Evolutionary conservation across 2,329 filamentous ascomycete species (phyloP).

Genomic region (Xylariaceae sp.): DNA sequence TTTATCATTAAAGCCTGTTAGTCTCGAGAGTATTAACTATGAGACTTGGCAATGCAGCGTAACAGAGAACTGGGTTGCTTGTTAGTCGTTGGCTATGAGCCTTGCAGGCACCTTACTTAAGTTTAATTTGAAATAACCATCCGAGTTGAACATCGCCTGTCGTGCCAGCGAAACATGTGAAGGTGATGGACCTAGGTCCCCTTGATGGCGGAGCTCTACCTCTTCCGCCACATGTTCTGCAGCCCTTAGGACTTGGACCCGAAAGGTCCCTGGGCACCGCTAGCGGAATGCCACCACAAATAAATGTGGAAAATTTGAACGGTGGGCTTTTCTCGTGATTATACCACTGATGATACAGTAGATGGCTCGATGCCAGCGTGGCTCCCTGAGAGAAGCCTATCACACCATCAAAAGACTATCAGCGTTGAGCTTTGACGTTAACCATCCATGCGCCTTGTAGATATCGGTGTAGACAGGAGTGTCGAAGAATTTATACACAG

Average conservation of each 20-base stretch:
- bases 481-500: slow-evolving; percentile 32
- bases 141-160: slow-evolving; percentile 39
- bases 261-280: slow-evolving; percentile 42
- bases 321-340: slow-evolving; percentile 38
- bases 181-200: slow-evolving; percentile 24
- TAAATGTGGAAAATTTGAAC: slow-evolving; percentile 49
- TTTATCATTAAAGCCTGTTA: too few species aligned
- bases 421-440: slow-evolving; percentile 42
- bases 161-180: slow-evolving; percentile 30
- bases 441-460: slow-evolving; percentile 45
- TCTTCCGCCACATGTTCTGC: slow-evolving; percentile 41
- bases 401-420: slow-evolving; percentile 39
- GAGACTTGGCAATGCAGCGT: too few species aligned
- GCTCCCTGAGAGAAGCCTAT: slow-evolving; percentile 44
- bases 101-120: slow-evolving; percentile 39
- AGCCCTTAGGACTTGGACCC: slow-evolving; percentile 41
- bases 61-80: too few species aligned
- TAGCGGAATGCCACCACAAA: slow-evolving; percentile 48
- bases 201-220: slow-evolving; percentile 25
- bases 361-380: slow-evolving; percentile 47
- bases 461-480: slow-evolving; percentile 37
- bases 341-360: slow-evolving; percentile 49
- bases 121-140: slow-evolving; percentile 42
- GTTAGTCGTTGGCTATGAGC: too few species aligned
- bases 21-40: too few species aligned